Conservation (phyloP, 768 basidiomycete species). For the Leccinum sublutescens region DNA sequence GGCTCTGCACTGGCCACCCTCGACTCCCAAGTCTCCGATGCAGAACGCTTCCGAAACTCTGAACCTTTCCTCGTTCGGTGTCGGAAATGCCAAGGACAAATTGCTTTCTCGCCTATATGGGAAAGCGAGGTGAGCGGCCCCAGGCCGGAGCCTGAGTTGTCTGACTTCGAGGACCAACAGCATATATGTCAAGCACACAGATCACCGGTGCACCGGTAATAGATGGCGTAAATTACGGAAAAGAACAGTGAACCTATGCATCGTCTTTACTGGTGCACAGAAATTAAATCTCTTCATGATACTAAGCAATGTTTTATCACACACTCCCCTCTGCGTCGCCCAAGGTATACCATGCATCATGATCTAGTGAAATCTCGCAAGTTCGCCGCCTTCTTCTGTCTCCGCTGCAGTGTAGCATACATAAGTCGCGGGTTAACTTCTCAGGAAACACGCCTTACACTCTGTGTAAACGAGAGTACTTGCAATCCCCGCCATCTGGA, state of each 20-base stretch:
- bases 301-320: not conserved
- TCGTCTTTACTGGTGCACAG: too few species aligned
- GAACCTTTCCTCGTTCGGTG: slow-evolving; percentile 75
- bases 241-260: too few species aligned
- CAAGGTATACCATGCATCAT: slow-evolving; percentile 3
- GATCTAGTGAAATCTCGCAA: not conserved
- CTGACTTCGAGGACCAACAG: too few species aligned
- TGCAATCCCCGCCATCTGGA: not conserved
- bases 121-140: slow-evolving; percentile 51
- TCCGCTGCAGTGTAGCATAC: not conserved
- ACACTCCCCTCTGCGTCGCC: not conserved
- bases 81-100: slow-evolving; percentile 61
- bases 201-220: too few species aligned
- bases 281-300: too few species aligned
- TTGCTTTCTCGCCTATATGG: slow-evolving; percentile 57
- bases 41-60: slow-evolving; percentile 80
- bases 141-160: too few species aligned
- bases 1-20: slow-evolving; percentile 66
- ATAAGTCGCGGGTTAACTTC: not conserved
- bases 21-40: slow-evolving; percentile 87
- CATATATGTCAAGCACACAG: too few species aligned
- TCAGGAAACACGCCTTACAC: not conserved
- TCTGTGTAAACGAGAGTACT: not conserved
- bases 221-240: too few species aligned
- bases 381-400: not conserved